Conservation (phyloP, 75 land plant genomes). For the Chamaecyparis obtusa region DNA sequence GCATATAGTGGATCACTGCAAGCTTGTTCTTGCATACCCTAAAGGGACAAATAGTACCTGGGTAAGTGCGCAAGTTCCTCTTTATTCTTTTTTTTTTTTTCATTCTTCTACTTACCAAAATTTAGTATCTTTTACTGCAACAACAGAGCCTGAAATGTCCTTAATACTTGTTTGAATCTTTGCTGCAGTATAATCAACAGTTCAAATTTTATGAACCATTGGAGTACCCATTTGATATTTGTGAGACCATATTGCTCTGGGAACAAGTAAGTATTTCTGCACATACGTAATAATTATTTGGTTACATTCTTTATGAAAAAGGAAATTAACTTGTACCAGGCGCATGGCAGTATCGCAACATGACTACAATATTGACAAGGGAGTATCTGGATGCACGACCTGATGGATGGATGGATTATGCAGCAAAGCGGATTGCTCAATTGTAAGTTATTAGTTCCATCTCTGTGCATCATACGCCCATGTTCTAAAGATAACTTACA, state of each 20-base stretch:
- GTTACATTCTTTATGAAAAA: background rate
- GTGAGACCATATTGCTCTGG: conserved; percentile 89
- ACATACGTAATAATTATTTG: background rate
- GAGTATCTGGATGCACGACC: conserved; percentile 91
- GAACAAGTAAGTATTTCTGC: conserved; percentile 65
- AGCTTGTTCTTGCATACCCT: conserved; percentile 78
- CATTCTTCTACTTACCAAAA: conserved; percentile 6
- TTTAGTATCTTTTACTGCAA: background rate
- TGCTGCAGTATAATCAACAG: conserved; percentile 74
- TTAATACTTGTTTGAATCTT: conserved; percentile 11
- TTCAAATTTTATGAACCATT: conserved; percentile 87
- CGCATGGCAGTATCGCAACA: conserved; percentile 81
- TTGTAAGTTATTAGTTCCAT: conserved; percentile 40
- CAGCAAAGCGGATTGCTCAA: conserved; percentile 92
- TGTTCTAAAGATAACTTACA: background rate
- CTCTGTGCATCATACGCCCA: background rate
- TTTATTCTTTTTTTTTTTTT: conserved; percentile 1
- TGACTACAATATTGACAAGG: conserved; percentile 91
- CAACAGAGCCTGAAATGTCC: conserved; percentile 2
- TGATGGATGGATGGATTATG: conserved; percentile 96
- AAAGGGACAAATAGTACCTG: conserved; percentile 93
- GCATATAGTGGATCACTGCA: conserved; percentile 76
- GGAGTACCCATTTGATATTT: conserved; percentile 85
- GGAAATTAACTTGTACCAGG: background rate
- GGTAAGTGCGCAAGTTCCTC: conserved; percentile 38